Percentiles rank a stretch among this genome's conserved stretches.
Conservation (phyloP, 2,329 filamentous ascomycete genomes). For the Berkeleyomyces rouxiae region DNA sequence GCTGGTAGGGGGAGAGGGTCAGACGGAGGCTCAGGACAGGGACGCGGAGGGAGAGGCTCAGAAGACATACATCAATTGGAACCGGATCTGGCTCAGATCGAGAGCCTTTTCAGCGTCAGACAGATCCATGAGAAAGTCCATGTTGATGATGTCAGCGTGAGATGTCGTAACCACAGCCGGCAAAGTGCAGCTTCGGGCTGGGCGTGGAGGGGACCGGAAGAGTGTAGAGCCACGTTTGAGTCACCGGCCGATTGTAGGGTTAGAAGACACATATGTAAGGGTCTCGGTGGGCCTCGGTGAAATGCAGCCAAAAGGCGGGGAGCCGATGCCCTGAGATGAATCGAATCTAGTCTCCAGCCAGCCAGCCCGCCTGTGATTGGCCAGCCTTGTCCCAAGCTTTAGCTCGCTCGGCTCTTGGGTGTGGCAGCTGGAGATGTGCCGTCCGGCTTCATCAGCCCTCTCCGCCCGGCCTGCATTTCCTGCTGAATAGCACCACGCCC, state of each 20-base stretch:
- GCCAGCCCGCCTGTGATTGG: neutral
- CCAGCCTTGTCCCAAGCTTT: conserved; percentile 2
- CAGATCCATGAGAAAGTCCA: conserved; percentile 85
- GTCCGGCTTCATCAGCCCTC: no score
- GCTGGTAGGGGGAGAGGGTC: conserved; percentile 30
- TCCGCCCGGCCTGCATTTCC: no score
- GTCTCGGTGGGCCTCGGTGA: no score
- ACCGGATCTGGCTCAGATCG: conserved; percentile 81
- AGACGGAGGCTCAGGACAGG: neutral
- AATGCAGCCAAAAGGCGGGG: neutral
- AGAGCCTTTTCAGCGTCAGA: conserved; percentile 71
- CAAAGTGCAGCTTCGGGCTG: no score
- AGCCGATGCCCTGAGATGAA: neutral
- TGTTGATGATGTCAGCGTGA: conserved; percentile 24
- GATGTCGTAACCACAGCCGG: neutral
- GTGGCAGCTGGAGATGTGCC: no score
- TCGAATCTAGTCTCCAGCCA: neutral
- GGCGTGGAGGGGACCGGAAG: neutral
- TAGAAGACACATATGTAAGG: no score
- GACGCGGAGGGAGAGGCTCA: neutral
- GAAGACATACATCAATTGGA: conserved; percentile 70
- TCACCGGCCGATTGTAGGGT: neutral
- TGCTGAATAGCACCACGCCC: no score
- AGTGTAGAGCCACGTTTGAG: neutral
- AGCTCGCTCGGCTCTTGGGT: no score